Conservation (phyloP, 768 basidiomycete species). For the Naganishia randhawae region DNA sequence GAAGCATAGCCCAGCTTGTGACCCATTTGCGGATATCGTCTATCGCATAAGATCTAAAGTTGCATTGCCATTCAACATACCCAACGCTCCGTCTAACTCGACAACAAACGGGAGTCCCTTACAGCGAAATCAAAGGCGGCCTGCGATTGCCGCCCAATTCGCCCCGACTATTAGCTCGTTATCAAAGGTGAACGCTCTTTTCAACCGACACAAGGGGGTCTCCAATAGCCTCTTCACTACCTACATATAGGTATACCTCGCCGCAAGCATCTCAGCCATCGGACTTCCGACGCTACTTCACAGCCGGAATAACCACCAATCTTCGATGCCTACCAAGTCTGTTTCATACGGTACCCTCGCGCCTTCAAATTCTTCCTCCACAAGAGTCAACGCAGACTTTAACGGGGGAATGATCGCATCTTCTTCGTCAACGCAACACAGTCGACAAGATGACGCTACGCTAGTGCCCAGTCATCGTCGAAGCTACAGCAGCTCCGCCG, state of each 20-base stretch:
- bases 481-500: not conserved
- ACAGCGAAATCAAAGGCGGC: not conserved
- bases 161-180: constrained; percentile 6
- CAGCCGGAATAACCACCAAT: not conserved
- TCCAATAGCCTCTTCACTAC: too few relatives aligned
- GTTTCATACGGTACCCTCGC: constrained; percentile 18
- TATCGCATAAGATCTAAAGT: too few relatives aligned
- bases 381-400: not conserved
- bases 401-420: constrained; percentile 3
- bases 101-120: too few relatives aligned
- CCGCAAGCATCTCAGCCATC: not conserved
- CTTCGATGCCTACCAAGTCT: constrained; percentile 20
- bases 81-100: too few relatives aligned
- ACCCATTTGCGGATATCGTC: too few relatives aligned
- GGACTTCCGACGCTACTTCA: not conserved
- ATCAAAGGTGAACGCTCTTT: not conserved
- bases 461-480: constrained; percentile 1
- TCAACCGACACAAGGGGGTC: not conserved
- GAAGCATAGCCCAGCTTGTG: too few relatives aligned
- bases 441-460: constrained; percentile 8
- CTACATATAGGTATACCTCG: too few relatives aligned
- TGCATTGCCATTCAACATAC: too few relatives aligned
- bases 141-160: not conserved
- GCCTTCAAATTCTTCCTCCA: constrained; percentile 17
- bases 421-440: constrained; percentile 2